Conservation (phyloP, 805 yeast species). For the Ogataea pignaliae region DNA sequence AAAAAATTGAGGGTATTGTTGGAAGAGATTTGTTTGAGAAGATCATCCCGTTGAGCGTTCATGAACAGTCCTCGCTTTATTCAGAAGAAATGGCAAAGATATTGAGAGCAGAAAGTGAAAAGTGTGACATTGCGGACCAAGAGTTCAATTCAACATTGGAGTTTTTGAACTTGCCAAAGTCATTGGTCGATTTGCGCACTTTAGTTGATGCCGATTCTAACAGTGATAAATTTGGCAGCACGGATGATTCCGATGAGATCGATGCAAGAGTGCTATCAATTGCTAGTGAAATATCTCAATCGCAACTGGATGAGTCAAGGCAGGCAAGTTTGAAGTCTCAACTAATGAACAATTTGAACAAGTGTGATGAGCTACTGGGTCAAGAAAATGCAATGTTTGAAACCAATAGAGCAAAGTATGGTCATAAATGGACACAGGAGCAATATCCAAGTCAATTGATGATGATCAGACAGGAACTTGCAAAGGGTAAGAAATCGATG, state of each 20-base stretch:
- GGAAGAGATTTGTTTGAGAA: conserved; percentile 64
- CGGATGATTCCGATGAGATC: conserved; percentile 27
- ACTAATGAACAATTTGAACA: conserved; percentile 33
- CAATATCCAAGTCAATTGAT: conserved; percentile 16
- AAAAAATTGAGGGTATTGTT: conserved; percentile 41
- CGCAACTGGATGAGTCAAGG: conserved; percentile 23
- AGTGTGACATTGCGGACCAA: conserved; percentile 71
- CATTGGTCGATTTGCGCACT: conserved; percentile 50
- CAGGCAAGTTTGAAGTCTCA: conserved; percentile 32
- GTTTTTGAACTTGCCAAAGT: conserved; percentile 68
- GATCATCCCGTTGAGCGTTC: conserved; percentile 81
- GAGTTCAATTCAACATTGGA: conserved; percentile 78
- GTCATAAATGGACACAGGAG: conserved; percentile 32
- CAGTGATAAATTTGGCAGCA: conserved; percentile 6
- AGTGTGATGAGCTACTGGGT: conserved; percentile 30
- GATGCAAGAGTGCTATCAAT: conserved; percentile 38
- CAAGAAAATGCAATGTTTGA: conserved; percentile 34
- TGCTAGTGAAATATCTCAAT: conserved; percentile 29
- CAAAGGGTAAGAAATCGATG: conserved; percentile 53
- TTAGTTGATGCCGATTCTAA: conserved; percentile 13
- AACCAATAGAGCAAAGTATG: conserved; percentile 30
- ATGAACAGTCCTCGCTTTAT: conserved; percentile 80
- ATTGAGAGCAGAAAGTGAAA: conserved; percentile 69
- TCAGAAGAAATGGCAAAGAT: conserved; percentile 84
- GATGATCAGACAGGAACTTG: conserved; percentile 19